A percentile compares a stretch with the other conserved stretches of the same genome.
phyloP scores from a whole-genome alignment of 805 yeast species.

The Myxozyma kluyveri region DNA sequence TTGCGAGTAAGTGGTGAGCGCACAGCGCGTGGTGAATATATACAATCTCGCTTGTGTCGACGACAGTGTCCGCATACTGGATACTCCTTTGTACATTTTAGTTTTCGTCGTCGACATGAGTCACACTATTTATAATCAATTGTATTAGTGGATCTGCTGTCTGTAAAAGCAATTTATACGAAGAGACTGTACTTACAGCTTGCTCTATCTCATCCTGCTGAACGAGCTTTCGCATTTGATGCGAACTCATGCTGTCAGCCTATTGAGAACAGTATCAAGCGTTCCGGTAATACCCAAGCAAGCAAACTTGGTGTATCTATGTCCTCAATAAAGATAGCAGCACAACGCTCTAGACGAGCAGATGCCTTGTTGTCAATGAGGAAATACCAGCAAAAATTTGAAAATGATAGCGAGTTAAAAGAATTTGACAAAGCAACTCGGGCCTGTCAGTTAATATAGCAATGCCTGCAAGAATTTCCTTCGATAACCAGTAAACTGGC shows the following conservation, averaged over 20 bases:
- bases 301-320: no score
- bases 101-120: conserved; percentile 74
- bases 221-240: conserved; percentile 15
- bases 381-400: no score
- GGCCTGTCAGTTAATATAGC: no score
- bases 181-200: conserved; percentile 31
- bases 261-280: no score
- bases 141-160: not conserved
- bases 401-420: no score
- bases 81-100: conserved; percentile 72
- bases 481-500: no score
- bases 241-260: conserved; percentile 12
- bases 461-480: no score
- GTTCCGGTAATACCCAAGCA: no score
- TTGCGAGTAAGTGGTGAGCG: conserved; percentile 81
- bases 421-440: no score
- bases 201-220: conserved; percentile 34
- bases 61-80: conserved; percentile 77
- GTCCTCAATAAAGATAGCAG: no score
- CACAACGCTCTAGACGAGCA: no score
- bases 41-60: conserved; percentile 69
- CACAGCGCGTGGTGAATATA: conserved; percentile 72
- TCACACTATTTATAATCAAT: conserved; percentile 52
- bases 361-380: no score
- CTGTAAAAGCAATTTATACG: not conserved